phyloP scores from a whole-genome alignment of 106 monocot species.

The Agapanthus africanus region DNA sequence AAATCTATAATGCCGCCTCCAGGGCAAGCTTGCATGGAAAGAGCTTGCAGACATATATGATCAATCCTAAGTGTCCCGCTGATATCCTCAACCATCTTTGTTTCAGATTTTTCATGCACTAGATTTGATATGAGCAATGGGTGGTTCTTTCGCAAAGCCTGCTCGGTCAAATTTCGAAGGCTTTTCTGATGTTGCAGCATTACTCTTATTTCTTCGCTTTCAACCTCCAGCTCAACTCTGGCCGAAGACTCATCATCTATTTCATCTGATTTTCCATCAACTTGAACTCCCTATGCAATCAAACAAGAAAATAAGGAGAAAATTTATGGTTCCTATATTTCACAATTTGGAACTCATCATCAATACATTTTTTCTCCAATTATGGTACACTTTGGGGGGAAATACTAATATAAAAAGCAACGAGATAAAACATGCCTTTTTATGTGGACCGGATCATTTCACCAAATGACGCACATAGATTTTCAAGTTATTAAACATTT shows the following conservation, averaged over 20 bases:
- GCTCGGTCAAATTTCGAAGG: constrained; percentile 57
- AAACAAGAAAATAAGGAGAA: too few species aligned
- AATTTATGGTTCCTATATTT: too few species aligned
- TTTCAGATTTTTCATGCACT: constrained; percentile 55
- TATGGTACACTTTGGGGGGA: too few species aligned
- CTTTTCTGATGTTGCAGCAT: constrained; percentile 51
- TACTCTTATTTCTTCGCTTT: constrained; percentile 28
- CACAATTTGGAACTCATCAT: not conserved
- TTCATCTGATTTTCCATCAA: constrained; percentile 9
- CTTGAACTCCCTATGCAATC: constrained; percentile 34
- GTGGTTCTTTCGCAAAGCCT: constrained; percentile 75
- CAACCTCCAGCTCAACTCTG: constrained; percentile 3
- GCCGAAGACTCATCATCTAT: constrained; percentile 14
- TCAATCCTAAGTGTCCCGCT: constrained; percentile 30
- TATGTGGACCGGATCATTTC: not conserved
- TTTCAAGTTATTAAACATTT: not conserved
- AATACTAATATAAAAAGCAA: not conserved
- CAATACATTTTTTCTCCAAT: too few species aligned
- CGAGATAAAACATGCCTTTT: not conserved
- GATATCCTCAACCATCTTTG: constrained; percentile 20
- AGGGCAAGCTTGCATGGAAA: constrained; percentile 48
- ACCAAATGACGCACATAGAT: not conserved
- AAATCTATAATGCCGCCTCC: constrained; percentile 40
- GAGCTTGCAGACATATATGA: constrained; percentile 61
- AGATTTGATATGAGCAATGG: constrained; percentile 72